These are phyloP conservation scores for Asterella californica DNA, from an alignment of 225 moss, liverwort and hornwort genomes.

Conservation along the genomic window DNA sequence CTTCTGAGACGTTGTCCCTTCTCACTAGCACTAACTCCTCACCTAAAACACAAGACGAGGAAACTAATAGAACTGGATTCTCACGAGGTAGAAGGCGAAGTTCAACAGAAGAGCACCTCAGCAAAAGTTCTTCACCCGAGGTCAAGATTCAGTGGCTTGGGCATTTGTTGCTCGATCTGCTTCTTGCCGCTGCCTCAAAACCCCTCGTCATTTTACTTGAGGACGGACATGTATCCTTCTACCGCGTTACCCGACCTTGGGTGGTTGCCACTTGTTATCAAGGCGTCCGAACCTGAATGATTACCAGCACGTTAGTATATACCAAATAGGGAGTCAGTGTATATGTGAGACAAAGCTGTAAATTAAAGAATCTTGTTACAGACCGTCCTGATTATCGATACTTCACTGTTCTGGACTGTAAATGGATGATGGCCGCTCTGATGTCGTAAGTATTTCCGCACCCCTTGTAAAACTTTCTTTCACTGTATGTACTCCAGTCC, in stretches of 20 bases:
- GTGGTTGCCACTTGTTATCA: not conserved
- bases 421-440: too few species aligned
- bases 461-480: too few species aligned
- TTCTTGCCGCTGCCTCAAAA: slow-evolving; percentile 41
- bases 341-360: too few species aligned
- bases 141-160: slow-evolving; percentile 44
- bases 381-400: too few species aligned
- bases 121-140: slow-evolving; percentile 41
- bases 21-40: too few species aligned
- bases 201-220: slow-evolving; percentile 49
- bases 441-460: too few species aligned
- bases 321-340: too few species aligned
- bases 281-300: too few species aligned
- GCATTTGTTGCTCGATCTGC: slow-evolving; percentile 31
- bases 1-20: not conserved
- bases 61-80: not conserved
- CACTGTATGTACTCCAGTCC: too few species aligned
- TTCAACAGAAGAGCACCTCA: slow-evolving; percentile 23
- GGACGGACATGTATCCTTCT: slow-evolving; percentile 53
- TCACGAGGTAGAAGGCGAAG: slow-evolving; percentile 14
- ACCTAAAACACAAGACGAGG: not conserved
- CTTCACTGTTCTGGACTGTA: too few species aligned
- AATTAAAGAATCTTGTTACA: too few species aligned
- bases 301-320: too few species aligned
- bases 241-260: not conserved